Conservation (phyloP, 768 basidiomycete genomes). For the Tricholoma flavovirens region DNA sequence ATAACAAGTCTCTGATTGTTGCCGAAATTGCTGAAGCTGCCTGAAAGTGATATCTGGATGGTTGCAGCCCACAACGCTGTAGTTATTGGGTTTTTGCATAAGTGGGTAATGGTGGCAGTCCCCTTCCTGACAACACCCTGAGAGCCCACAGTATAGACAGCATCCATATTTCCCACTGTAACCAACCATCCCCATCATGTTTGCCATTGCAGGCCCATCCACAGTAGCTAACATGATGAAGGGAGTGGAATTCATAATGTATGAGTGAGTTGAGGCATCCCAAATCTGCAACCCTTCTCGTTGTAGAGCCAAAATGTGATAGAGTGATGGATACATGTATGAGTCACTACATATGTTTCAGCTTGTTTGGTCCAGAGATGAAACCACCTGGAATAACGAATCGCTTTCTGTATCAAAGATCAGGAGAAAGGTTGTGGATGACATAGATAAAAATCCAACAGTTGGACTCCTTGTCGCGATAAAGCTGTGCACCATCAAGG, state of each 20-base stretch:
- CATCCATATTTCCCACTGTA: background rate
- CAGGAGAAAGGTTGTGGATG: conserved; percentile 18
- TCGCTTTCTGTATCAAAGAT: conserved; percentile 6
- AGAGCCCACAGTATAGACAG: background rate
- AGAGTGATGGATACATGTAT: conserved; percentile 15
- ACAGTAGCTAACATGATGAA: conserved; percentile 17
- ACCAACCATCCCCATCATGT: background rate
- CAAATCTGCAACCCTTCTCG: conserved; percentile 22
- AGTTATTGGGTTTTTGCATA: background rate
- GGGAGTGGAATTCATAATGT: conserved; percentile 11
- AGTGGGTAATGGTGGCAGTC: conserved; percentile 11
- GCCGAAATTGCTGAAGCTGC: too few relatives aligned
- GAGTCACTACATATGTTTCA: conserved; percentile 7
- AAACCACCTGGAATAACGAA: conserved; percentile 4
- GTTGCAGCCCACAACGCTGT: conserved; percentile 5
- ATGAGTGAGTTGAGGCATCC: conserved; percentile 17
- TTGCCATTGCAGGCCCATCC: background rate
- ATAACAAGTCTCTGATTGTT: conserved; percentile 1
- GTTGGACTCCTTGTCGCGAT: conserved; percentile 22
- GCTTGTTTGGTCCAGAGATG: conserved; percentile 5
- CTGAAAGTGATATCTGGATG: conserved; percentile 2
- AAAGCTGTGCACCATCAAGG: conserved; percentile 26
- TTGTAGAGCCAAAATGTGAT: conserved; percentile 16
- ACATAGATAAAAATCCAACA: conserved; percentile 27
- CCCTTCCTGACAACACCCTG: conserved; percentile 17